Evolutionary conservation across 208 protist genomes (phyloP).

Genomic region (Leishmania martiniquensis): DNA sequence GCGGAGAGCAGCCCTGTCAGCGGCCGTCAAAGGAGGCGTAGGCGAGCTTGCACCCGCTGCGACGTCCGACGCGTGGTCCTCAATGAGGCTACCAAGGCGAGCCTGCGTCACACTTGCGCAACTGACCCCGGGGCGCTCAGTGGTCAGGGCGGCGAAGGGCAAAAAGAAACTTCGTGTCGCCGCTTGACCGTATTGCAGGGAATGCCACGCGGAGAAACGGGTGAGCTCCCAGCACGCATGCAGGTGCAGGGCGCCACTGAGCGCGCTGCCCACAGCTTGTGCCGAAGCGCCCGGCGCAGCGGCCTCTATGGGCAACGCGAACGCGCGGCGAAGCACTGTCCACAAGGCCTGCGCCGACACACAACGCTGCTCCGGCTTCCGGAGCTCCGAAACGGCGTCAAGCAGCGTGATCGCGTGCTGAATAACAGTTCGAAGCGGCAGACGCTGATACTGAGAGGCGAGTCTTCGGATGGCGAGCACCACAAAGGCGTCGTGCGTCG

Average conservation of each 20-base stretch:
- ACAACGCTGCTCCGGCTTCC: slow-evolving; percentile 24
- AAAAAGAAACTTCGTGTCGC: slow-evolving; percentile 11
- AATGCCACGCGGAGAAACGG: slow-evolving; percentile 10
- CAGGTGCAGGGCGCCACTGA: slow-evolving; percentile 1
- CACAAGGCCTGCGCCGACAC: slow-evolving; percentile 24
- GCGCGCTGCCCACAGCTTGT: neutral
- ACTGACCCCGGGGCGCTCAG: neutral
- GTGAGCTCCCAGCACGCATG: slow-evolving; percentile 15
- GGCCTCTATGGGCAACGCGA: neutral
- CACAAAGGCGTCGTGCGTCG: slow-evolving; percentile 67
- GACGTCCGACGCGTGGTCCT: neutral
- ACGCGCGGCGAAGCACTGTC: slow-evolving; percentile 16
- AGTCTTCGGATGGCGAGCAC: slow-evolving; percentile 18
- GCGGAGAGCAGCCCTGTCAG: slow-evolving; percentile 6
- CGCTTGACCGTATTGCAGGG: slow-evolving; percentile 11
- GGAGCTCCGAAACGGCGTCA: slow-evolving; percentile 23
- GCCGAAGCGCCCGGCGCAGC: neutral
- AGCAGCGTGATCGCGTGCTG: slow-evolving; percentile 36
- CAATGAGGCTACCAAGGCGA: neutral
- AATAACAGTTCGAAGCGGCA: slow-evolving; percentile 6
- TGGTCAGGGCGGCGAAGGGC: neutral
- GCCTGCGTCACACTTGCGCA: neutral
- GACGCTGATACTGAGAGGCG: neutral
- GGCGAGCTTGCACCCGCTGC: neutral
- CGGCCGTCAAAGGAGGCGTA: neutral